These are phyloP conservation scores for Lodderomyces orthopsilosis DNA, from an alignment of 1,139 yeast genomes.

Conservation along the genomic window DNA sequence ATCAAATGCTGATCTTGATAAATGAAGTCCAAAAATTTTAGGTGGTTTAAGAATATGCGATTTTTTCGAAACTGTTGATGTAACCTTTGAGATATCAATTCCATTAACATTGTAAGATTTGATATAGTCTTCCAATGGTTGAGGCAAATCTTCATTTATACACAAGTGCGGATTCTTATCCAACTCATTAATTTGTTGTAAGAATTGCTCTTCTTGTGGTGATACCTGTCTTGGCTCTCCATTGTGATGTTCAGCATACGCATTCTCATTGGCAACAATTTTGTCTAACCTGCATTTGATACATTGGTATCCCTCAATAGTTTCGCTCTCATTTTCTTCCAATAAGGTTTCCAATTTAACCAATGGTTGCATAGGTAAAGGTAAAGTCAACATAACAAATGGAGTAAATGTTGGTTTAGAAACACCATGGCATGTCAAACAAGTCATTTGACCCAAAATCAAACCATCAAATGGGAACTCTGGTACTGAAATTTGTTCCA, in stretches of 20 bases:
- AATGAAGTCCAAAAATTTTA: slow-evolving; percentile 65
- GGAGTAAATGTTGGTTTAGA: slow-evolving; percentile 62
- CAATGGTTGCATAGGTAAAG: slow-evolving; percentile 60
- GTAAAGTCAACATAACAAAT: slow-evolving; percentile 70
- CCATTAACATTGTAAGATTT: slow-evolving; percentile 44
- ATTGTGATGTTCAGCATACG: background rate
- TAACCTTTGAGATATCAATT: slow-evolving; percentile 43
- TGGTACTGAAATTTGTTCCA: slow-evolving; percentile 40
- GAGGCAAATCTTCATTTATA: slow-evolving; percentile 61
- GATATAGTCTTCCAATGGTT: slow-evolving; percentile 44
- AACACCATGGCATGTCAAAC: slow-evolving; percentile 62
- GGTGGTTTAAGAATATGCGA: slow-evolving; percentile 68
- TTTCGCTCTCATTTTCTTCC: slow-evolving; percentile 59
- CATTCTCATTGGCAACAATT: slow-evolving; percentile 37
- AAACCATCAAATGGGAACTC: slow-evolving; percentile 75
- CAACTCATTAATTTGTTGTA: slow-evolving; percentile 28
- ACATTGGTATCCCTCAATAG: slow-evolving; percentile 81
- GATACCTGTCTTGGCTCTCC: slow-evolving; percentile 16
- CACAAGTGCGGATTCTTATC: slow-evolving; percentile 33
- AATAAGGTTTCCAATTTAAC: slow-evolving; percentile 56
- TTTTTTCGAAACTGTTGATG: slow-evolving; percentile 65
- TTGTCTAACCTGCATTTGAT: slow-evolving; percentile 58
- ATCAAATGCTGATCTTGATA: slow-evolving; percentile 76
- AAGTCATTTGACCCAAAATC: slow-evolving; percentile 62
- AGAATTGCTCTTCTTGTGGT: slow-evolving; percentile 17